phyloP scores from a whole-genome alignment of 2,329 filamentous ascomycete species.

The Metarhizium rileyi region DNA sequence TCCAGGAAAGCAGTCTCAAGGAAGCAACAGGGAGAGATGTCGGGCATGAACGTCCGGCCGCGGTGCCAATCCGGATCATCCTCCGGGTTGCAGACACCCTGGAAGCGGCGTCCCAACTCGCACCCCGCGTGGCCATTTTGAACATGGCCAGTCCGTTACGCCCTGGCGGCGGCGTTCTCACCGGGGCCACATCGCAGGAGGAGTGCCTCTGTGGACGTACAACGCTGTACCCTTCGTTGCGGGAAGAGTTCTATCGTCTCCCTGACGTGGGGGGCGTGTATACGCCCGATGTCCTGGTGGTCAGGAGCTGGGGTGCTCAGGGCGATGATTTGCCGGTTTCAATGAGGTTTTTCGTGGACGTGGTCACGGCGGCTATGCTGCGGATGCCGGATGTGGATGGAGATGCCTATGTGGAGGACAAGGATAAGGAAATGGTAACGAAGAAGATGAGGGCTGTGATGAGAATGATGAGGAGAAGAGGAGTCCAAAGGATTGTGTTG shows the following conservation, averaged over 20 bases:
- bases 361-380: slow-evolving; percentile 48
- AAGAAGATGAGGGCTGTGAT: slow-evolving; percentile 50
- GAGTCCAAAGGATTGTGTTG: slow-evolving; percentile 40
- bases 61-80: slow-evolving; percentile 26
- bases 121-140: slow-evolving; percentile 37
- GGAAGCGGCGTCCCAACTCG: slow-evolving; percentile 30
- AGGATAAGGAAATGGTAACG: slow-evolving; percentile 39
- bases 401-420: slow-evolving; percentile 31
- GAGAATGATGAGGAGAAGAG: slow-evolving; percentile 37
- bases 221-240: slow-evolving; percentile 1
- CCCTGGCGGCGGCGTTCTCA: slow-evolving; percentile 51
- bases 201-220: slow-evolving; percentile 45
- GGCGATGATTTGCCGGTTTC: slow-evolving; percentile 15
- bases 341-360: slow-evolving; percentile 50
- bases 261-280: slow-evolving; percentile 41
- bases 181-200: slow-evolving; percentile 50
- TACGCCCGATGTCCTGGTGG: slow-evolving; percentile 45
- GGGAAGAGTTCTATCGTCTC: slow-evolving; percentile 49
- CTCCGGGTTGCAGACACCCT: slow-evolving; percentile 44
- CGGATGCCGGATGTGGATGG: slow-evolving; percentile 43
- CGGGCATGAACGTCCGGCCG: background rate
- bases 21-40: background rate
- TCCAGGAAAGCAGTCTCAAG: background rate
- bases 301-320: slow-evolving; percentile 28
- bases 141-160: slow-evolving; percentile 56